Evolutionary conservation across 2,329 filamentous ascomycete species (phyloP).

Genomic region (Ceratocystis papillata): DNA sequence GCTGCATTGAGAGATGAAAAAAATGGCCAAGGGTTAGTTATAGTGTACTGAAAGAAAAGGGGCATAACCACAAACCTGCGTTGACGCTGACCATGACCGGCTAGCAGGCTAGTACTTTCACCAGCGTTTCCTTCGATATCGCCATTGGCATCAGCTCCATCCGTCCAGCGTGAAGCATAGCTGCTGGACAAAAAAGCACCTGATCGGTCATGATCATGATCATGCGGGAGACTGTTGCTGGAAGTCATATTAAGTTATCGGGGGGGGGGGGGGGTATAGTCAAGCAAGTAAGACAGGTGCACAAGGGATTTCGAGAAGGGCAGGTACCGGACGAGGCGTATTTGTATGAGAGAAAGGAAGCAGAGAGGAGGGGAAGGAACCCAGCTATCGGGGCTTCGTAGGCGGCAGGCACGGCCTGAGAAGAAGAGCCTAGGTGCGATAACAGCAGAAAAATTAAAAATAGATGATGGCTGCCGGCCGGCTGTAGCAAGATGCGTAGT

Average conservation of each 20-base stretch:
- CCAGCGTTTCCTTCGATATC: slow-evolving; percentile 17
- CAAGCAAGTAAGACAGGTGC: neutral
- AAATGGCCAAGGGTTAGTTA: neutral
- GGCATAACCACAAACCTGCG: slow-evolving; percentile 16
- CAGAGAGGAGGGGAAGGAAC: too few relatives aligned
- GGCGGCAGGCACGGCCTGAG: neutral
- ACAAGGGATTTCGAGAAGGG: neutral
- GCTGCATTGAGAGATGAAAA: slow-evolving; percentile 30
- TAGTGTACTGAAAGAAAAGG: neutral
- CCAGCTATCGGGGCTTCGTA: neutral
- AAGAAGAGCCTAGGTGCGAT: neutral
- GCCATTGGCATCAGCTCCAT: slow-evolving; percentile 5
- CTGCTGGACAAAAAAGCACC: slow-evolving; percentile 21
- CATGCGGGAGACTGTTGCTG: slow-evolving; percentile 18
- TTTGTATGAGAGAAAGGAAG: neutral
- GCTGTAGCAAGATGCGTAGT: neutral
- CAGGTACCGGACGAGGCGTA: neutral
- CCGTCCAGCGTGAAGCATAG: slow-evolving; percentile 22
- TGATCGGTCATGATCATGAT: slow-evolving; percentile 17
- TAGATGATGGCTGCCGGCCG: neutral
- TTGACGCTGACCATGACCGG: slow-evolving; percentile 14
- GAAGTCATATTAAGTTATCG: slow-evolving; percentile 15
- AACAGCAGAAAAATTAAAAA: neutral
- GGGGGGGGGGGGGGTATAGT: neutral
- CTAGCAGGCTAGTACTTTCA: slow-evolving; percentile 17